Conservation (phyloP, 371 early-diverging fungal genomes). For the Mortierella sp. region DNA sequence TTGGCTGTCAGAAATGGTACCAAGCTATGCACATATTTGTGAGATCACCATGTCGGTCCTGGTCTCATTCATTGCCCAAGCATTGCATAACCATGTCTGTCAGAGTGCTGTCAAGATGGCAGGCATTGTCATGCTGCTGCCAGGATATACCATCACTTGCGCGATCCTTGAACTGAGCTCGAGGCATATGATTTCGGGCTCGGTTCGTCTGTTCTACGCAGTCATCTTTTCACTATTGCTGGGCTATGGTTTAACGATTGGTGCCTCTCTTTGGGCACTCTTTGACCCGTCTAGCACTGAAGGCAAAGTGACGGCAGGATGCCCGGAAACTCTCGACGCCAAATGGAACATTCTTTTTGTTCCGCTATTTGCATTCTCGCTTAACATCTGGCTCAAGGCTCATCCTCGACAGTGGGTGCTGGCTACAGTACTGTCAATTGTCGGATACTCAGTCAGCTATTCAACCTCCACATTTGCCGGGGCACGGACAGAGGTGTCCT, state of each 20-base stretch:
- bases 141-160: constrained; percentile 72
- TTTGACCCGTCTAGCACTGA: constrained; percentile 42
- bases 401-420: constrained; percentile 34
- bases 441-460: constrained; percentile 11
- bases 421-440: constrained; percentile 8
- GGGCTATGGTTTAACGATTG: constrained; percentile 76
- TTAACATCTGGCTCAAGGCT: constrained; percentile 29
- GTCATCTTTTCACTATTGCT: constrained; percentile 76
- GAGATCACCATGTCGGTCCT: constrained; percentile 66
- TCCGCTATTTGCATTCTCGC: constrained; percentile 20
- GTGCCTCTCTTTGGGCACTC: constrained; percentile 56
- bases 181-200: constrained; percentile 79
- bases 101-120: constrained; percentile 65
- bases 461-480: constrained; percentile 6
- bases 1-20: constrained; percentile 62
- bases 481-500: constrained; percentile 31
- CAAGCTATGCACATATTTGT: constrained; percentile 69
- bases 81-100: constrained; percentile 60
- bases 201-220: constrained; percentile 78
- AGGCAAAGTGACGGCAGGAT: not conserved
- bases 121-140: constrained; percentile 70
- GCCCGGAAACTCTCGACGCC: constrained; percentile 4
- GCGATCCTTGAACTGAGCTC: constrained; percentile 81
- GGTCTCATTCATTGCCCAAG: constrained; percentile 60
- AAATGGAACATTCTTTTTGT: constrained; percentile 25